Conservation (phyloP, 371 early-diverging fungal species). For the Mortierella sp. region DNA sequence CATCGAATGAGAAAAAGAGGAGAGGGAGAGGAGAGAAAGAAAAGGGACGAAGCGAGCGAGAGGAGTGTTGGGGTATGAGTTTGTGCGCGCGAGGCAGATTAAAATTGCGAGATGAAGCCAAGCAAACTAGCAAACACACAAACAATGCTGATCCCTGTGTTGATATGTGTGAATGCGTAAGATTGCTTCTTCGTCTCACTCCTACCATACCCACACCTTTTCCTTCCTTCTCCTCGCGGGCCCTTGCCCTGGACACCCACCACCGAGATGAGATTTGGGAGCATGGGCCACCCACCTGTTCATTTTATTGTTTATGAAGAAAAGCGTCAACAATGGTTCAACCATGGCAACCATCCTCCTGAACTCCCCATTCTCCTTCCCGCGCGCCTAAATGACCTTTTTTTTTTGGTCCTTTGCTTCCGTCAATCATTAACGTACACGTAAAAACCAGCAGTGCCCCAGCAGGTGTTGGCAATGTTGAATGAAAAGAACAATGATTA, state of each 20-base stretch:
- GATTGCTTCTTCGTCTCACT: not conserved
- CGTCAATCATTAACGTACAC: not conserved
- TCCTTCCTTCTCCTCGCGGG: not conserved
- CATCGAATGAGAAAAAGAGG: conserved; percentile 1
- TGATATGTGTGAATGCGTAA: not conserved
- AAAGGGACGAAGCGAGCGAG: not conserved
- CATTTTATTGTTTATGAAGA: not conserved
- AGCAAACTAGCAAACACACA: not conserved
- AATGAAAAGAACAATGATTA: not conserved
- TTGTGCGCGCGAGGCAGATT: not conserved
- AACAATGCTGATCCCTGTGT: not conserved
- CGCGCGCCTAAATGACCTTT: not conserved
- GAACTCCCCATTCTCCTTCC: not conserved
- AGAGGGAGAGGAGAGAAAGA: not conserved
- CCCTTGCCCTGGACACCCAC: not conserved
- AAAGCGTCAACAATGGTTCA: not conserved
- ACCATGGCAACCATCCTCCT: not conserved
- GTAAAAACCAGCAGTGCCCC: not conserved
- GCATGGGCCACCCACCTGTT: not conserved
- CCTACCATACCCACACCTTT: not conserved
- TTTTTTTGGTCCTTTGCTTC: not conserved
- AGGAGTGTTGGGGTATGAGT: not conserved
- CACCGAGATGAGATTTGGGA: conserved; percentile 8
- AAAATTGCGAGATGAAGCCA: not conserved
- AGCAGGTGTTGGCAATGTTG: not conserved